Base-by-base conservation (phyloP, 2,329 filamentous ascomycete species). In the Exophiala calicioides region DNA sequence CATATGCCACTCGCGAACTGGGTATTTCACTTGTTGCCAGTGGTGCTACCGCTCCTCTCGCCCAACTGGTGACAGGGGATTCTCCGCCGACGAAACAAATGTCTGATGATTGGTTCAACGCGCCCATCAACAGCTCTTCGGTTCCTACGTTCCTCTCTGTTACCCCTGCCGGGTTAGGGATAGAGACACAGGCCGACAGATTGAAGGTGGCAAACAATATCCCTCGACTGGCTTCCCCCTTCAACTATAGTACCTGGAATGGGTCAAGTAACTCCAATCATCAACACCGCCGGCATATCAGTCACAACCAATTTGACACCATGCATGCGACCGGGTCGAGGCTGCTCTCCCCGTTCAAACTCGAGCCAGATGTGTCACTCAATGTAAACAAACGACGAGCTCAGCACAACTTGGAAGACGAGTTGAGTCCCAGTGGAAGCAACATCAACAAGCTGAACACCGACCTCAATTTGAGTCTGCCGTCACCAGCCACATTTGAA, bases 321-420 rank as follows among this genome's bases (percentile, higher is more conserved):
- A 65, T 74, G 6, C 71, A 73, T 58, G 67, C 67, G 8, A 68
- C 69, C 10, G 68, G 68, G 20, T 65, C 66, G 24, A 65, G 69
- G 41, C 50, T 73, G 18, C 67, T 69, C 42, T 78, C 80, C 3
- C 79, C 80, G 12, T 72, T 81, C 32, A 75, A 77, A 50, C 66
- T 81, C 49, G 75, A 80, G 46, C 71, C 78, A 3, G 57, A 59
- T n/a, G 70, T 75, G 21, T 70, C 75, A 7, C 38, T 52, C 6
- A 75, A 74, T 36, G 71, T 73, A 2, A 72, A 79, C 57, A 81
- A 82, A 61, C 76, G 80, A 47, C 77, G 80, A 44, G 79, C 80
- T 50, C 70, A 76, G 30, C 72, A 75, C 47, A 75, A 74, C 49
- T 64, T 79, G 33, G 75, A 80, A 47, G 74, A 80, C 19, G 69